Evolutionary conservation across 1,284 basidiomycete genomes (phyloP).

Genomic region (Apiotrichum brassicae): DNA sequence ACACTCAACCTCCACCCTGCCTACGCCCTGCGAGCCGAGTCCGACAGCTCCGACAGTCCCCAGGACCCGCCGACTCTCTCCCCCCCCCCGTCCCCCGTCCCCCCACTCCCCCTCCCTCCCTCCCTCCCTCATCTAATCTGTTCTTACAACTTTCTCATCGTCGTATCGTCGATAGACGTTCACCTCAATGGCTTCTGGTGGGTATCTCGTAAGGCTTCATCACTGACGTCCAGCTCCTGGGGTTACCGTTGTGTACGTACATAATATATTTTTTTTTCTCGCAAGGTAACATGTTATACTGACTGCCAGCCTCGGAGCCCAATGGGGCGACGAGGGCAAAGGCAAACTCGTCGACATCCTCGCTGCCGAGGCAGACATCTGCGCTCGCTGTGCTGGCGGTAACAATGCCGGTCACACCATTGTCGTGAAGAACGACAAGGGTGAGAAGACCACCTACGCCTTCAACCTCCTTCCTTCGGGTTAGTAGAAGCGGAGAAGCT

Average conservation of each 20-base stretch:
- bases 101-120: not conserved
- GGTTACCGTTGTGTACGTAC: constrained; percentile 22
- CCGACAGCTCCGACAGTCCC: too few species aligned
- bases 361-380: constrained; percentile 80
- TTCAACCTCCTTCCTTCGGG: constrained; percentile 95
- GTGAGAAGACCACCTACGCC: constrained; percentile 75
- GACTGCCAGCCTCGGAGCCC: constrained; percentile 65
- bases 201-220: not conserved
- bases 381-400: constrained; percentile 92
- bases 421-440: constrained; percentile 66
- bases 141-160: constrained; percentile 1
- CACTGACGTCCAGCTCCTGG: constrained; percentile 12
- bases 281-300: too few species aligned
- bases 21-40: too few species aligned
- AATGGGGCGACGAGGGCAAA: constrained; percentile 96
- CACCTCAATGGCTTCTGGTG: constrained; percentile 6
- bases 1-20: too few species aligned
- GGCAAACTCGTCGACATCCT: constrained; percentile 93
- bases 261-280: too few species aligned
- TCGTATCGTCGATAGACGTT: constrained; percentile 16
- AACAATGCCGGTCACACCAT: constrained; percentile 99
- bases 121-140: too few species aligned
- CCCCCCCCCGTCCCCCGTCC: not conserved
- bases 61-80: not conserved
- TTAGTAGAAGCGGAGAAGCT: too few species aligned